Evolutionary conservation across 2,329 filamentous ascomycete species (phyloP), one percentile per base, ranked within the genome.

Genomic region (Xylaria sp.): DNA sequence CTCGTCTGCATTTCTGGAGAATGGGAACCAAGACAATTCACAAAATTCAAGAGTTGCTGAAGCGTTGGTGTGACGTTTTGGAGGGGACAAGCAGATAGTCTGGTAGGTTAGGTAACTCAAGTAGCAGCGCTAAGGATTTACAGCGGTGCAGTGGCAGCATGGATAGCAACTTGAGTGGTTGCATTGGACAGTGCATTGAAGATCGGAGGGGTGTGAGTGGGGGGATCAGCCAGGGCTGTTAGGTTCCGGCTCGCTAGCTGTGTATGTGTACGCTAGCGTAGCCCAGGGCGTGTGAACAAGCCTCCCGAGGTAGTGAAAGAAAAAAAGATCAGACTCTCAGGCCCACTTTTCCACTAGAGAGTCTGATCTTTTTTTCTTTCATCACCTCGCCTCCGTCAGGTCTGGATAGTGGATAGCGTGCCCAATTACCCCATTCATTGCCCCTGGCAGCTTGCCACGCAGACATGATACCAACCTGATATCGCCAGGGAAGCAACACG

Each of bases 61-160:
- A 63, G 28, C n/a, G 50, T 13, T 46, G 39, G 66, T 52, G 61
- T 68, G 66, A 64, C 66, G 41, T 64, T 32, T 54, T 23, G 41
- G 34, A 37, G 41, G 41, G 8, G 41, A n/a, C 28, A 28, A 23
- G 46, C 18, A 48, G 6, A 48, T 48, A 20, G n/a, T 18, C n/a
- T 20, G n/a, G 39, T 41, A 41, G 12, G 13, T 41, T 41, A 37
- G 34, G 34, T 37, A 37, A 37, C 34, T 37, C 34, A 46, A 18
- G 41, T 44, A 44, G 41, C 18, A 46, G 41, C 41, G 41, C 41
- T n/a, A 44, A 44, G 41, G 15, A 18, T 18, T 1, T 63, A 20
- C 32, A 13, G 59, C 12, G 13, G 15, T 28, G 39, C 34, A 48
- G 41, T 41, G 62, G 23, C 32, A 44, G 62, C 61, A 65, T 37